A percentile compares a stretch with the other conserved stretches of the same genome.
phyloP scores from a whole-genome alignment of 495 filamentous ascomycete genomes.

The Cercophora sp. region DNA sequence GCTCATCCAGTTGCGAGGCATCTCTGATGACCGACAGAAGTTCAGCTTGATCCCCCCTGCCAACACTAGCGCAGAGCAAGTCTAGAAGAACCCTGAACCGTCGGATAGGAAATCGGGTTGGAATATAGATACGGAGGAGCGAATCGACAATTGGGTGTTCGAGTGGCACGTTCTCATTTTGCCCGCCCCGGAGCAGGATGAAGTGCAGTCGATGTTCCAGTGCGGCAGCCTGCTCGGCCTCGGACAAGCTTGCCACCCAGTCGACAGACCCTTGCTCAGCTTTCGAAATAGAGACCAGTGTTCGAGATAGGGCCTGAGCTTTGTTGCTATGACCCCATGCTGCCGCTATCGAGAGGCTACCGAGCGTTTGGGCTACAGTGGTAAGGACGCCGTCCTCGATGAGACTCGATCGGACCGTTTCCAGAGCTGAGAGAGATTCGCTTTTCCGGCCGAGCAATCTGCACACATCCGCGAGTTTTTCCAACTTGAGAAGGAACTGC shows the following conservation, averaged over 20 bases:
- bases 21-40: slow-evolving; percentile 38
- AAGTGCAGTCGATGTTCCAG: slow-evolving; percentile 48
- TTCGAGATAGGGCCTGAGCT: slow-evolving; percentile 39
- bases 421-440: slow-evolving; percentile 42
- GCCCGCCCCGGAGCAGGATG: slow-evolving; percentile 29
- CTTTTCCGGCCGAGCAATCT: slow-evolving; percentile 32
- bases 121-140: slow-evolving; percentile 40
- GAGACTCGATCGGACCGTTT: slow-evolving; percentile 40
- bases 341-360: slow-evolving; percentile 27
- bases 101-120: slow-evolving; percentile 40
- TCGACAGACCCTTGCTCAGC: slow-evolving; percentile 42
- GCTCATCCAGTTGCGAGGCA: slow-evolving; percentile 26
- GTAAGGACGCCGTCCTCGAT: slow-evolving; percentile 44
- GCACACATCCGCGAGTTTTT: slow-evolving; percentile 46
- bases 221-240: slow-evolving; percentile 43
- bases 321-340: slow-evolving; percentile 39
- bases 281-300: slow-evolving; percentile 43
- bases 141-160: slow-evolving; percentile 35
- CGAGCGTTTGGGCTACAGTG: slow-evolving; percentile 30
- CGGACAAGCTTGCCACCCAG: slow-evolving; percentile 41
- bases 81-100: slow-evolving; percentile 38
- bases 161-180: slow-evolving; percentile 26
- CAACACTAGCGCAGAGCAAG: slow-evolving; percentile 36
- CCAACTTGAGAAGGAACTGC: slow-evolving; percentile 46
- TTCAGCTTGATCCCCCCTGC: slow-evolving; percentile 25